Base-by-base conservation (phyloP, 108 stramenopile genomes). In the Cyclotella kingstonii region DNA sequence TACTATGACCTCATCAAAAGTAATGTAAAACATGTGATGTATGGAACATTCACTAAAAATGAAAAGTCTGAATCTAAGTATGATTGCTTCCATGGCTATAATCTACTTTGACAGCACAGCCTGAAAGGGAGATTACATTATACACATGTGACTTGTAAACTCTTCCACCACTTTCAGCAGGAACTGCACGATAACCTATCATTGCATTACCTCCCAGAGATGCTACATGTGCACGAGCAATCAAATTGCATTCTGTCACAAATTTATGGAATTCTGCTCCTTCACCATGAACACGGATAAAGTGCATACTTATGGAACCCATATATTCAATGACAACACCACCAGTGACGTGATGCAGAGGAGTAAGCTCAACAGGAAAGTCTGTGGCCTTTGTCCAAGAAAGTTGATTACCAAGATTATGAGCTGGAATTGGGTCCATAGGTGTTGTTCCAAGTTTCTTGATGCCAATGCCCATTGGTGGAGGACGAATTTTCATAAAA, bases 131-230 rank as follows among this genome's bases (percentile, higher is more conserved):
- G 33, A 94, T 85, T 21, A 94, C 88, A 55, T 94, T 94, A 79
- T 94, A 94, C 10, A 94, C 87, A 53, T 85, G 84, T 9, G 82
- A 84, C 50, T 90, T 94, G 79, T 90, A 94, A 1, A 94, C 92
- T 65, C 79, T 70, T 8, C 92, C 92, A 22, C 92, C 92, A 23
- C 84, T 85, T 57, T 94, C 92, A 7, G 92, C 92, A 11, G 92
- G 92, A 3, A 90, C 85, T 9, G 83, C 81, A 23, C 81, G 81
- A 60, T 90, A 94, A n/a, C 83, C 82, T 8, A 96, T 67, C 92
- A 96, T 87, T 12, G 92, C 95, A 69, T 96, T 96, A 22, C 92
- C 95, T 14, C 91, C 91, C 25, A 96, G 66, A 5, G 89, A 82
- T 6, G 83, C 81, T 0, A 93, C 95, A 41, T 93, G 95, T 7